phyloP scores from a whole-genome alignment of 2,329 filamentous ascomycete species.

The Colletotrichum higginsianum region DNA sequence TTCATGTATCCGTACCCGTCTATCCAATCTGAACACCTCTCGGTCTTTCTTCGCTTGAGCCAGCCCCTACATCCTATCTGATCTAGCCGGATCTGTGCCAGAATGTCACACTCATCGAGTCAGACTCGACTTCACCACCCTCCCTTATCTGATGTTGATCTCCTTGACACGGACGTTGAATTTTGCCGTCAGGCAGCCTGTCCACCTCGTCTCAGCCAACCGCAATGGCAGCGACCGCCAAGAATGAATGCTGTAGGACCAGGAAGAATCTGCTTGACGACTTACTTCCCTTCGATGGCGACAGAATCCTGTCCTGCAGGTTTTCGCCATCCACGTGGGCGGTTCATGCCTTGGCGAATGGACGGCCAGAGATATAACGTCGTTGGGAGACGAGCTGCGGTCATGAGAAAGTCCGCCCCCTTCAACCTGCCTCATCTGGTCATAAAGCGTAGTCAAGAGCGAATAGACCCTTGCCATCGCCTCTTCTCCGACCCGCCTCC shows the following conservation, averaged over 20 bases:
- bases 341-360: constrained; percentile 21
- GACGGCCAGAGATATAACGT: constrained; percentile 22
- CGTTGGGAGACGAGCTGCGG: background rate
- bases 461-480: background rate
- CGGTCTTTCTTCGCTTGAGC: too few relatives aligned
- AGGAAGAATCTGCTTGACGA: constrained; percentile 18
- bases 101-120: background rate
- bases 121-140: background rate
- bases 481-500: background rate
- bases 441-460: background rate
- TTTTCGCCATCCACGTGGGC: background rate
- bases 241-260: background rate
- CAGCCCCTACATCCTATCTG: too few relatives aligned
- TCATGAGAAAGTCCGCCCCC: background rate
- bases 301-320: background rate
- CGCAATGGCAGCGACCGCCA: background rate
- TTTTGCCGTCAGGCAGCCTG: background rate
- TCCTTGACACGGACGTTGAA: background rate
- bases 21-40: background rate
- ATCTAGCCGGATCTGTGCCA: background rate
- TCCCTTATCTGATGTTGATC: constrained; percentile 1
- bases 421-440: background rate
- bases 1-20: background rate
- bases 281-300: constrained; percentile 26
- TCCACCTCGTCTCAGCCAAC: constrained; percentile 3